Base-by-base conservation (phyloP, 2,329 filamentous ascomycete genomes). In the Clarireedia paspali region DNA sequence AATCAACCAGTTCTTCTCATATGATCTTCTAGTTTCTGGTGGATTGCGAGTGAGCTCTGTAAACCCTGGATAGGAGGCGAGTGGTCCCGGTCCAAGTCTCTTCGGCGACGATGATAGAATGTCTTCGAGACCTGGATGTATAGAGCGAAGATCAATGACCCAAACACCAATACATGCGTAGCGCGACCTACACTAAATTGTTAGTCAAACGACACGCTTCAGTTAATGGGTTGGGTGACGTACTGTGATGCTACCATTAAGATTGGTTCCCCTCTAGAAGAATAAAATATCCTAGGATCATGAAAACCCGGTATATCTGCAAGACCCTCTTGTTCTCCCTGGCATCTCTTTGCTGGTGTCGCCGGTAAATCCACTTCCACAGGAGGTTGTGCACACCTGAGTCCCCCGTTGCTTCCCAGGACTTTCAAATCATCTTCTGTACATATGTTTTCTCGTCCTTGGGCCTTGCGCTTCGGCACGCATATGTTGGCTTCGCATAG, bases 1-100 rank as follows among this genome's bases (percentile, higher is more conserved):
- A 42, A 72, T 63, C 23, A 73, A 62, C 71, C 71, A 73, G 38
- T 73, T 73, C 64, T 73, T 73, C 59, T 73, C 71, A 44, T 73
- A 70, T 17, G 64, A 61, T 34, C 62, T 62, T 7, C 70, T 64
- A 6, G 66, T 68, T 6, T 57, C 56, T 3, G 66, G 61, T 6
- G 71, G 71, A 59, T 70, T 72, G 47, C 70, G 64, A 30, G 71
- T 73, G 9, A 73, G 63, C 57, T 73, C 71, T 26, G 71, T 73
- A 30, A 72, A 59, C 7, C 63, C 63, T 26, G 66, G 61, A 55
- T 64, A 65, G 1, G 61, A 62, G 49, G 61, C 61, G 14, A 64
- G 23, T 12, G 63, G 63, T 3, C 63, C 63, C 17, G 61, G 59
- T 6, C 62, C 62, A 17, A 65, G 55, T 23, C 61, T 48, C 50